Percentiles rank a stretch among this genome's conserved stretches.
Conservation (phyloP, 768 basidiomycete species). For the Lactarius sanguifluus region DNA sequence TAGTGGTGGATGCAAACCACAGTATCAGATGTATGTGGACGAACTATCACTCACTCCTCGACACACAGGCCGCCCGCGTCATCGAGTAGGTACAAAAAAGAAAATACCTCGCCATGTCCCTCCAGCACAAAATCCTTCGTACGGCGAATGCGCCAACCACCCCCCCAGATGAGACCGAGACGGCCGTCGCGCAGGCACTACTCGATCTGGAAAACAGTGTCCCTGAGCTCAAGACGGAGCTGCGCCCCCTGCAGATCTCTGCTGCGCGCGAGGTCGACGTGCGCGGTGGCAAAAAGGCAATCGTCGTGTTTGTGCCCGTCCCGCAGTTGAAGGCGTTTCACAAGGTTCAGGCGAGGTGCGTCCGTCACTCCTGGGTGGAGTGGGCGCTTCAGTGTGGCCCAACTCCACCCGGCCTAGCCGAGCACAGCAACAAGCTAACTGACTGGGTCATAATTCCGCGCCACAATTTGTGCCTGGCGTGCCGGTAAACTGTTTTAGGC, state of each 20-base stretch:
- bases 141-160: slow-evolving; percentile 93
- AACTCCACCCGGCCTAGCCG: not conserved
- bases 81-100: slow-evolving; percentile 9
- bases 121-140: slow-evolving; percentile 87
- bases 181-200: slow-evolving; percentile 89
- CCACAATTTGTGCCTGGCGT: slow-evolving; percentile 1
- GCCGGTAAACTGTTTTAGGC: slow-evolving; percentile 46
- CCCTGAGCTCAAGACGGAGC: slow-evolving; percentile 96
- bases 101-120: slow-evolving; percentile 51
- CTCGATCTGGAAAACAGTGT: slow-evolving; percentile 98
- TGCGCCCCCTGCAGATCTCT: slow-evolving; percentile 94
- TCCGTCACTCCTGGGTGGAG: slow-evolving; percentile 4
- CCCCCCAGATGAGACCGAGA: slow-evolving; percentile 89
- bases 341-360: slow-evolving; percentile 93
- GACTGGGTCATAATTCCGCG: not conserved
- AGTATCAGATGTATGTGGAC: not conserved
- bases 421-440: not conserved
- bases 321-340: slow-evolving; percentile 98
- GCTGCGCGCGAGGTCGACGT: slow-evolving; percentile 99
- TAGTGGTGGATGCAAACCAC: slow-evolving; percentile 22
- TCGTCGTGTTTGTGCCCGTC: slow-evolving; percentile 96
- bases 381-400: not conserved
- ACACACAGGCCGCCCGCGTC: slow-evolving; percentile 11
- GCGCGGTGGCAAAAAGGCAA: slow-evolving; percentile 98
- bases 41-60: not conserved